These are phyloP conservation scores for Camelina hispida DNA, from an alignment of 345 rosid genomes.

Conservation along the genomic window DNA sequence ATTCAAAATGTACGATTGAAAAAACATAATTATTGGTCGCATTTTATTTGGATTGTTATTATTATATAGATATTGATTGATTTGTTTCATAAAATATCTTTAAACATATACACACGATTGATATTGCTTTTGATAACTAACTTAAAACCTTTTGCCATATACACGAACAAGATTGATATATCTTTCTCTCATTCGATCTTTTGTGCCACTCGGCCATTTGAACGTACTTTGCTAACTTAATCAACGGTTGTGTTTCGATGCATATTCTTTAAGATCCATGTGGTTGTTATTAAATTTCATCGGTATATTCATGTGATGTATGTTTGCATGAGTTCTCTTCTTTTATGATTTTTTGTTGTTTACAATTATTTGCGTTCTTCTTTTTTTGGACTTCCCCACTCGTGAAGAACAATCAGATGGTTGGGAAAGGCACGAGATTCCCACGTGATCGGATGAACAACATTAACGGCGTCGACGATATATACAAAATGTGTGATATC, in stretches of 20 bases:
- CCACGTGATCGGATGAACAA: conserved; percentile 25
- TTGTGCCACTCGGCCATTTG: background rate
- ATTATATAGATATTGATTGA: too few species aligned
- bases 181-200: conserved; percentile 1
- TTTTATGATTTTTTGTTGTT: background rate
- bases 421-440: conserved; percentile 13
- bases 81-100: too few species aligned
- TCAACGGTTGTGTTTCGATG: background rate
- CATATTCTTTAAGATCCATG: conserved; percentile 2
- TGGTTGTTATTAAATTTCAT: conserved; percentile 4
- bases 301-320: conserved; percentile 5
- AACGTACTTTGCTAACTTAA: background rate
- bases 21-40: too few species aligned
- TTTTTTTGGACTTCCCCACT: conserved; percentile 17
- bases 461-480: background rate
- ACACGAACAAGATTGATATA: background rate
- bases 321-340: background rate
- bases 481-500: too few species aligned
- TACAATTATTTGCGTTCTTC: conserved; percentile 7
- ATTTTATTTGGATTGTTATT: too few species aligned
- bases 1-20: too few species aligned
- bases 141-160: too few species aligned
- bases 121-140: too few species aligned
- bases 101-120: too few species aligned
- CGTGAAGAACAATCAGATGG: conserved; percentile 21